Evolutionary conservation across 1,139 yeast species (phyloP), one percentile per base, ranked within the genome.

Genomic region (Suhomyces wounanorum): DNA sequence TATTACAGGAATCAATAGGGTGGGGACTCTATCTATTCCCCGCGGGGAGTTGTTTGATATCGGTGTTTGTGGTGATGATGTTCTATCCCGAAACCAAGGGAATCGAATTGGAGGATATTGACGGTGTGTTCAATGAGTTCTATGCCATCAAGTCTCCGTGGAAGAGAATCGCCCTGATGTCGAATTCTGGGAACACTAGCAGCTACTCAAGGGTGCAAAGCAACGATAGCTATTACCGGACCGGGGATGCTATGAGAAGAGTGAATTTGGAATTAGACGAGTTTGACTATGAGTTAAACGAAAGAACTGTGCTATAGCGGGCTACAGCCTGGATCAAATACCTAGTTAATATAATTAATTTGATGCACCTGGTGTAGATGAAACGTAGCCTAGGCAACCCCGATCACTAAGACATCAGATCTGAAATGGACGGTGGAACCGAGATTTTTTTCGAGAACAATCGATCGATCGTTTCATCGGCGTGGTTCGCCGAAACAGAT

Each of bases 111-210:
- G 85, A 81, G 61, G 81, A 80, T 54, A 80, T 81, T 73, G 84
- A 90, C 65, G 72, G 82, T 9, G 75, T 90, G 25, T 91, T 91
- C 66, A 92, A 89, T 51, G 95, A 77, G 38, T 61, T 59, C 40
- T 55, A 60, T 44, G 52, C 53, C 28, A 49, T 52, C 21, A 55
- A 52, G 26, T 44, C 60, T 9, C 50, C 57, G 8, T 58, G 57
- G 60, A 54, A 49, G 31, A 36, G 57, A 18, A 44, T 52, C 18
- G 44, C 41, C 23, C 51, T 44, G 49, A 40, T 50, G 16, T 21
- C 50, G 3, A 13, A 37, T 8, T 28, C 40, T 8, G 39, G 44
- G 8, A 43, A 33, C 10, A 16, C 37, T 9, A 7, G 37, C 11
- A 25, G 39, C 3, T 48, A 48, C n/a, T 42, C 21, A 30, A 16